Evolutionary conservation across 2,329 filamentous ascomycete genomes (phyloP), one percentile per base, ranked within the genome.

Genomic region (Colletotrichum camelliae): DNA sequence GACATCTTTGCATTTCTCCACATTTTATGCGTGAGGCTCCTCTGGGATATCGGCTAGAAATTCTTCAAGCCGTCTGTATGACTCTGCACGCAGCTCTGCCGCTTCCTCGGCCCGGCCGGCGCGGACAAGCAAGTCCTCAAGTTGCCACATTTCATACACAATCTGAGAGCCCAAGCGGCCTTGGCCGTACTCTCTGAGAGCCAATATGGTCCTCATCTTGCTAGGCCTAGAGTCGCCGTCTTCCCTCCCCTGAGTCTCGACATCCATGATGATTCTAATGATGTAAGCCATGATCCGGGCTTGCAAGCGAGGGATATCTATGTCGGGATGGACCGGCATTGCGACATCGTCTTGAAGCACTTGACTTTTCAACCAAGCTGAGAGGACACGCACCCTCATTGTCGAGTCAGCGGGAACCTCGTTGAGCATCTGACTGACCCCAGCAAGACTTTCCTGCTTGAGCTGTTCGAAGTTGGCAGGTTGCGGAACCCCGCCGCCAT

Each of bases 141-240:
- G 71, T 27, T 72, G 74, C 76, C 78, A 78, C 69, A 78, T 64
- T 33, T 79, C 76, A 13, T 65, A 66, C 43, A 78, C 58, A 9
- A 78, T 64, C 37, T 72, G 73, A 58, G 77, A 77, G 48, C 77
- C 74, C 5, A 67, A 29, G 8, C 58, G 33, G 24, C 69, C 76
- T 62, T 78, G 70, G 4, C 69, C 76, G 39, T 77, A 78, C 33
- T 77, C 68, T 33, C 77, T 72, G 13, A 79, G 71, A 33, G 75
- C 68, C 24, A 78, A 10, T 12, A 75, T 60, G 16, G 39, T 67
- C 18, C 70, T 68, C 27, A 72, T 57, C 66, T 27, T 57, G 31
- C 73, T 64, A 62, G 72, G 43, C 48, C 70, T 67, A 24, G 65
- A 66, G n/a, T 60, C 58, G 4, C 21, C 33, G 12, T 57, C 43